Evolutionary conservation across 305 asterid species (phyloP).

Genomic region (Fraxinus nigra): DNA sequence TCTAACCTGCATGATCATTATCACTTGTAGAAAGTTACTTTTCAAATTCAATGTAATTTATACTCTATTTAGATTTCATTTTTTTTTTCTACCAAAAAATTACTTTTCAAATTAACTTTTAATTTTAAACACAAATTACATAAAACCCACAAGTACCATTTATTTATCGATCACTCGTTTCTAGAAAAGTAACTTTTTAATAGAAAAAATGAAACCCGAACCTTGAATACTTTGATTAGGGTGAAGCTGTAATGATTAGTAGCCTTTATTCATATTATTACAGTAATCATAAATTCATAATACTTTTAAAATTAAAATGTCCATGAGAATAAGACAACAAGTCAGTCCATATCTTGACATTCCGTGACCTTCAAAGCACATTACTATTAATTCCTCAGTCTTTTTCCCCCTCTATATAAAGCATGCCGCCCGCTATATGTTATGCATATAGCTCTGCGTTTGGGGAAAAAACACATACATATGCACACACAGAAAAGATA

Average conservation of each 20-base stretch:
- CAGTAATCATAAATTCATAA: constrained; percentile 4
- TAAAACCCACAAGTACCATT: too few relatives aligned
- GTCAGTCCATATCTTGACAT: constrained; percentile 51
- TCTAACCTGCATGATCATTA: constrained; percentile 23
- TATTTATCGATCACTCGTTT: not conserved
- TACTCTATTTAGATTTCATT: too few relatives aligned
- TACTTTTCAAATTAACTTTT: too few relatives aligned
- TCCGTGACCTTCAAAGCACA: constrained; percentile 52
- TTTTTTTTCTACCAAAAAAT: too few relatives aligned
- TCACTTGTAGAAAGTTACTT: not conserved
- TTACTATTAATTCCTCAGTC: constrained; percentile 14
- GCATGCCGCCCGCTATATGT: constrained; percentile 6
- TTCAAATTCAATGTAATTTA: too few relatives aligned
- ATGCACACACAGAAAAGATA: not conserved
- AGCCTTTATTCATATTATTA: not conserved
- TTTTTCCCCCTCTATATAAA: constrained; percentile 35
- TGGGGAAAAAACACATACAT: not conserved
- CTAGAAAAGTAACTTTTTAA: not conserved
- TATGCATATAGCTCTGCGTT: not conserved
- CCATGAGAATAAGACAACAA: constrained; percentile 30
- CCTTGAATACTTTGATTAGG: not conserved
- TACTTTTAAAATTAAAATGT: constrained; percentile 35
- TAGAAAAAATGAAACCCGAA: too few relatives aligned
- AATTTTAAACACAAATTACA: too few relatives aligned
- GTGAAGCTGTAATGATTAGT: not conserved